Evolutionary conservation across 2,329 filamentous ascomycete genomes (phyloP).

Genomic region (Sordariomycetes sp.): DNA sequence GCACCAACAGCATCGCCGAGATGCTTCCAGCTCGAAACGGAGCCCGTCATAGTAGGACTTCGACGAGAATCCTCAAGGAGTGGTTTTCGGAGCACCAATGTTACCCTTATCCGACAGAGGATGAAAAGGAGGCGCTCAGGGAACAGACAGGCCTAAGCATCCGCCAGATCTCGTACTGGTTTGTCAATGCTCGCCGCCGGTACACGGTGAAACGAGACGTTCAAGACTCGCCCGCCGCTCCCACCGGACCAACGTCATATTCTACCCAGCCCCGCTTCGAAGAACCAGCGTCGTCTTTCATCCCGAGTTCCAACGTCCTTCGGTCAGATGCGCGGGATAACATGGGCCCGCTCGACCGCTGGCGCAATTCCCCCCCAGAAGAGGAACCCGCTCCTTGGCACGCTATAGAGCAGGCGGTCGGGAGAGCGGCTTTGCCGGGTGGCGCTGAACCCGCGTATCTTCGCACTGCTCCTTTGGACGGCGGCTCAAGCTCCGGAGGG

Average conservation of each 20-base stretch:
- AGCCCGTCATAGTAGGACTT: neutral
- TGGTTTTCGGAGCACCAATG: slow-evolving; percentile 49
- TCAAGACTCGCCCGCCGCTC: slow-evolving; percentile 15
- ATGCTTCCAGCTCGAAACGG: neutral
- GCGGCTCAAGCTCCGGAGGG: neutral
- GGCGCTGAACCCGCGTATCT: neutral
- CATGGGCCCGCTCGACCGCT: slow-evolving; percentile 9
- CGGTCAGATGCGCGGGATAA: slow-evolving; percentile 3
- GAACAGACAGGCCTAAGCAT: slow-evolving; percentile 44
- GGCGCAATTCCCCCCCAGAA: slow-evolving; percentile 11
- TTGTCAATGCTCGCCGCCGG: slow-evolving; percentile 53
- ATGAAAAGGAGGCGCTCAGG: slow-evolving; percentile 47
- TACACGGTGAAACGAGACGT: slow-evolving; percentile 26
- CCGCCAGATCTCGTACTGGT: slow-evolving; percentile 57
- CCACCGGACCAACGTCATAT: slow-evolving; percentile 10
- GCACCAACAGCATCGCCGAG: neutral
- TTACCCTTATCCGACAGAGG: slow-evolving; percentile 53
- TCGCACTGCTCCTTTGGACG: neutral
- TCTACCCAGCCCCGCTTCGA: neutral
- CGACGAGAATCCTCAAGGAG: slow-evolving; percentile 38
- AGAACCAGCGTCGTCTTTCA: neutral
- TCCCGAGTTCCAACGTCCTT: neutral
- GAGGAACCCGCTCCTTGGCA: slow-evolving; percentile 11
- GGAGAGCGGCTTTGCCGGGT: neutral
- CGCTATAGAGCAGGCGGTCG: slow-evolving; percentile 10